Base-by-base conservation (phyloP, 225 moss, liverwort and hornwort species). In the Marchantia paleacea region DNA sequence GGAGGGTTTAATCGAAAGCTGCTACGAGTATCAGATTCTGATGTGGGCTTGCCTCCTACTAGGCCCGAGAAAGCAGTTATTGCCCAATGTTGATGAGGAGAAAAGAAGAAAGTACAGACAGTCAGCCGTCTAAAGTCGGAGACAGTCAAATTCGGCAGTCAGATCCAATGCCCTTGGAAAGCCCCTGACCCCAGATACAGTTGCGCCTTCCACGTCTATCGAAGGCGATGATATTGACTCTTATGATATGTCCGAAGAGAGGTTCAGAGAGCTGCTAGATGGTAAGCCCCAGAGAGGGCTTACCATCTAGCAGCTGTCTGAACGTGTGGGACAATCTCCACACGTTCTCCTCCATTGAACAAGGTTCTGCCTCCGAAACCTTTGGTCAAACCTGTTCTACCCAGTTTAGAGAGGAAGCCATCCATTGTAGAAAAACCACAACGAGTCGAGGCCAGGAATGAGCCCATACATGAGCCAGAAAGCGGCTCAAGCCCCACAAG, bases 1-100 rank as follows among this genome's bases (percentile, higher is more conserved):
- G 0, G 81, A 80, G 76, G 83, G 69, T 80, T 85, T 89, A 26
- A 81, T 87, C 90, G 86, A 39, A 93, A 89, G 81, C 93, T 91
- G 49, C 63, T 74, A n/a, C 81, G 57, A 73, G 83, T 72, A 84
- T 86, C 75, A 80, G 84, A 20, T 85, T 81, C 69, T 85, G 82
- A 52, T 49, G 77, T 14, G 80, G 81, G 76, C 75, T 85, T 88
- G 84, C 85, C 84, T 7, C 84, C 80, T 57, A 39, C 55, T 18
- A 85, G 81, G 85, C 81, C 93, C 1, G 76, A 78, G 66, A 75
- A 48, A 55, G 82, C 87, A 55, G 66, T 77, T 78, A 80, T 91
- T 68, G 79, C 85, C 86, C 89, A 0, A 86, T 86, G 89, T 79
- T 87, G 83, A 83, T 89, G 84, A 80, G 77, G 62, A 87, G 83